A percentile compares a stretch with the other conserved stretches of the same genome.
Conservation (phyloP, 163 green algal species). For the Chlorella variabilis region DNA sequence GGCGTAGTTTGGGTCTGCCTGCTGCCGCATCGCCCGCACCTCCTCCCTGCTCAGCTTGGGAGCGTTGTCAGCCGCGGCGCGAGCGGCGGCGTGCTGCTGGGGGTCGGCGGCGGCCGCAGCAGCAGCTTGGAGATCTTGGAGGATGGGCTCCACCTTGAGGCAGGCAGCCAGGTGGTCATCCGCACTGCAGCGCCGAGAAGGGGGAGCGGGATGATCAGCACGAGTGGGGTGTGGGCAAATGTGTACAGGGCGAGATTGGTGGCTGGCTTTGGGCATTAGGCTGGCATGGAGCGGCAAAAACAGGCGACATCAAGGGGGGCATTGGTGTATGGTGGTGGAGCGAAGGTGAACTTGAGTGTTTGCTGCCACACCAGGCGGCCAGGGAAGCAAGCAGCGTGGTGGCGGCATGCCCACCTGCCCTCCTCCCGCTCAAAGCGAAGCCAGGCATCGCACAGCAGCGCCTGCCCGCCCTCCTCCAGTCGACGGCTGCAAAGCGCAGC, state of each 20-base stretch:
- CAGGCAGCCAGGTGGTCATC: constrained; percentile 67
- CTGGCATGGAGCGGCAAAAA: too few species aligned
- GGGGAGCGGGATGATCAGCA: too few species aligned
- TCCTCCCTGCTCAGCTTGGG: constrained; percentile 70
- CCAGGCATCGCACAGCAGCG: constrained; percentile 74
- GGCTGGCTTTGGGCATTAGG: too few species aligned
- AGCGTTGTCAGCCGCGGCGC: neutral
- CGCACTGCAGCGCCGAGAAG: constrained; percentile 61
- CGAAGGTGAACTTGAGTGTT: too few species aligned
- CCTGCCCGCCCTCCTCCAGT: constrained; percentile 67
- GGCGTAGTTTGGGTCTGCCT: constrained; percentile 80
- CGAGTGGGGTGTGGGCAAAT: too few species aligned
- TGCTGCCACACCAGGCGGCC: too few species aligned
- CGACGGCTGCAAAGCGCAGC: constrained; percentile 33
- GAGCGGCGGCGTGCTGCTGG: constrained; percentile 49
- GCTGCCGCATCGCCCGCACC: constrained; percentile 64
- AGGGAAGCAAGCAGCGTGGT: too few species aligned
- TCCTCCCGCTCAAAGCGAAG: constrained; percentile 85
- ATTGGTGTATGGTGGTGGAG: too few species aligned
- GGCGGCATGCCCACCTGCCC: constrained; percentile 78
- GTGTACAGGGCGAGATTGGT: too few species aligned
- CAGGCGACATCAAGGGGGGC: too few species aligned
- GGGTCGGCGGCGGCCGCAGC: constrained; percentile 56
- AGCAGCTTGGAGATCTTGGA: constrained; percentile 64
- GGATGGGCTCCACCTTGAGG: constrained; percentile 71